Conservation (phyloP, 306 rosid species). For the Begonia loranthoides region DNA sequence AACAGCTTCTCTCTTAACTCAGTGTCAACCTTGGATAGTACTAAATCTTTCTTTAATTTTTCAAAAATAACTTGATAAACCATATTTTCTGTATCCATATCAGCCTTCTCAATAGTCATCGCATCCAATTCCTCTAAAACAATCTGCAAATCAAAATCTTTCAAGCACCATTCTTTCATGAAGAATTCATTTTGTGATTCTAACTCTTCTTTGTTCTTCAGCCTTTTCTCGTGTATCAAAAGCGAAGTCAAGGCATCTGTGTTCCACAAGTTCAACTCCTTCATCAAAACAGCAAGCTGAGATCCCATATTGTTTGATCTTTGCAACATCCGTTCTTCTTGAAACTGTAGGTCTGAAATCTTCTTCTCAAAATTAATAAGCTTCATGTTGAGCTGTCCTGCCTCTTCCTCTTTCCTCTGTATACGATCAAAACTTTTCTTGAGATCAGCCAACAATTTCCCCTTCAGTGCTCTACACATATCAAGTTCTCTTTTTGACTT, state of each 20-base stretch:
- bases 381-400: slow-evolving; percentile 47
- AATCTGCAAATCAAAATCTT: slow-evolving; percentile 59
- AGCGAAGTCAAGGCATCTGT: slow-evolving; percentile 31
- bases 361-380: slow-evolving; percentile 44
- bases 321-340: slow-evolving; percentile 71
- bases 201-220: slow-evolving; percentile 32
- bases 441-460: slow-evolving; percentile 72
- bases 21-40: slow-evolving; percentile 38
- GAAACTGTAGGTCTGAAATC: slow-evolving; percentile 63
- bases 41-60: slow-evolving; percentile 34
- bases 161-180: slow-evolving; percentile 37
- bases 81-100: slow-evolving; percentile 28
- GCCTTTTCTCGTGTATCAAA: slow-evolving; percentile 43
- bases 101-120: slow-evolving; percentile 25
- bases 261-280: slow-evolving; percentile 57
- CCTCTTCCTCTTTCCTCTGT: slow-evolving; percentile 63
- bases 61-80: slow-evolving; percentile 27
- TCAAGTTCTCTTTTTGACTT: slow-evolving; percentile 72
- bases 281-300: slow-evolving; percentile 60
- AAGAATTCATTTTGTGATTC: slow-evolving; percentile 47
- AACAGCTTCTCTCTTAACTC: slow-evolving; percentile 29
- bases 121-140: slow-evolving; percentile 37
- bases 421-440: slow-evolving; percentile 62
- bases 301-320: slow-evolving; percentile 73
- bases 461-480: slow-evolving; percentile 61